Evolutionary conservation across 768 basidiomycete genomes (phyloP), one percentile per base, ranked within the genome.

Genomic region (Daedalea quercina): DNA sequence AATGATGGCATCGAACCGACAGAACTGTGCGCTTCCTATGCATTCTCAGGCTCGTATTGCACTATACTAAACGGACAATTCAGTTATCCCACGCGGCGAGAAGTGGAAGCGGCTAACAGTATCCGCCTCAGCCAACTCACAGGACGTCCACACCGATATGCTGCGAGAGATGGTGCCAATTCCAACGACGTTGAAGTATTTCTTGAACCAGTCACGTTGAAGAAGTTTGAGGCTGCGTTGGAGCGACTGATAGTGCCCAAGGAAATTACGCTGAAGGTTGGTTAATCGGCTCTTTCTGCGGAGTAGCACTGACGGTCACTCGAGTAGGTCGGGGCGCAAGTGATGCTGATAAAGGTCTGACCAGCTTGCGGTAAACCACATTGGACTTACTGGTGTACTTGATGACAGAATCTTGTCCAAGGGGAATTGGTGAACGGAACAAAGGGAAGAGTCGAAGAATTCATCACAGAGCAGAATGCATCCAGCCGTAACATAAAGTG

Each of bases 1-100:
- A 63, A 70, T 1, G 91, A 94, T 58, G 82, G 81, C 1, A 82
- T 94, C 51, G 77, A 84, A 51, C 89, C 94, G 4, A 93, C 90
- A 1, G 87, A 92, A 62, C 66, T 95, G 84, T 92, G 61, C 44
- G 76, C 63, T 1, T 15, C 31, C 31, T 41, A 13, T 9, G 47
- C 25, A 44, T n/a, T 44, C 42, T 19, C 17, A 20, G 42, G 17
- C 44, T 47, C 33, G 25, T 4, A 47, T 28, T 47, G 44, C 3
- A 22, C 7, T 6, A 3, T 6, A 15, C n/a, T 15, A 9, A 15
- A 22, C 24, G 25, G 6, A 45, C 8, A 9, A 24, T 15, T 23
- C 7, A 90, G 88, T 37, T 90, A 83, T 65, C 79, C 92, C 0
- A 80, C 79, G 20, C 74, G 89, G 50, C 57, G 63, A 17, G 85